A percentile compares a stretch with the other conserved stretches of the same genome.
Evolutionary conservation across 495 filamentous ascomycete species (phyloP).

Genomic region (Trypethelium eluteriae): DNA sequence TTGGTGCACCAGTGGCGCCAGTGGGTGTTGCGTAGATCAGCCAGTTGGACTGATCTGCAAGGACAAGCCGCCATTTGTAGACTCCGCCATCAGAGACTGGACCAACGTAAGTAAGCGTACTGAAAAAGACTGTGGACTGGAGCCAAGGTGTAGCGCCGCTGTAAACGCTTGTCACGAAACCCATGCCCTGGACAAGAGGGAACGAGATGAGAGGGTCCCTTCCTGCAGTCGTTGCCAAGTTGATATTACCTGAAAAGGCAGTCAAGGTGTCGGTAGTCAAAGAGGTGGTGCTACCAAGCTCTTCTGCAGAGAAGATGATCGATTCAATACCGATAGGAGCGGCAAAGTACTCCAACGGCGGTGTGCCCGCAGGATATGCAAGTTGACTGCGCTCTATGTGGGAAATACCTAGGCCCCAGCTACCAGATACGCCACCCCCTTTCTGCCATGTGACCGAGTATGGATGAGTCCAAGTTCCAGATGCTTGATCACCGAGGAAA

Average conservation of each 20-base stretch:
- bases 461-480: slow-evolving; percentile 71
- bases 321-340: slow-evolving; percentile 78
- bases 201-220: slow-evolving; percentile 57
- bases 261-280: slow-evolving; percentile 57
- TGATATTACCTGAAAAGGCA: slow-evolving; percentile 66
- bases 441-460: slow-evolving; percentile 74
- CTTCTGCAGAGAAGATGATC: slow-evolving; percentile 66
- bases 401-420: slow-evolving; percentile 69
- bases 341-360: slow-evolving; percentile 60
- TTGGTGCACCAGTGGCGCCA: slow-evolving; percentile 37
- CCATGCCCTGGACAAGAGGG: slow-evolving; percentile 85
- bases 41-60: slow-evolving; percentile 72
- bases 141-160: slow-evolving; percentile 59
- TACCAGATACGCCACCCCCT: slow-evolving; percentile 55
- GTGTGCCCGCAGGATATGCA: slow-evolving; percentile 56
- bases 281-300: slow-evolving; percentile 52
- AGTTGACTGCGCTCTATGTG: slow-evolving; percentile 61
- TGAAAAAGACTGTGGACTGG: slow-evolving; percentile 66
- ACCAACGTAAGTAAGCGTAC: slow-evolving; percentile 53
- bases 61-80: slow-evolving; percentile 66
- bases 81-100: slow-evolving; percentile 51
- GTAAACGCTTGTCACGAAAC: slow-evolving; percentile 76
- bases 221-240: slow-evolving; percentile 49
- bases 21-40: slow-evolving; percentile 65
- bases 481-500: slow-evolving; percentile 66